Percentiles rank a stretch among this genome's conserved stretches.
phyloP scores from a whole-genome alignment of 352 stramenopile genomes.

The Lagenidium sp. region DNA sequence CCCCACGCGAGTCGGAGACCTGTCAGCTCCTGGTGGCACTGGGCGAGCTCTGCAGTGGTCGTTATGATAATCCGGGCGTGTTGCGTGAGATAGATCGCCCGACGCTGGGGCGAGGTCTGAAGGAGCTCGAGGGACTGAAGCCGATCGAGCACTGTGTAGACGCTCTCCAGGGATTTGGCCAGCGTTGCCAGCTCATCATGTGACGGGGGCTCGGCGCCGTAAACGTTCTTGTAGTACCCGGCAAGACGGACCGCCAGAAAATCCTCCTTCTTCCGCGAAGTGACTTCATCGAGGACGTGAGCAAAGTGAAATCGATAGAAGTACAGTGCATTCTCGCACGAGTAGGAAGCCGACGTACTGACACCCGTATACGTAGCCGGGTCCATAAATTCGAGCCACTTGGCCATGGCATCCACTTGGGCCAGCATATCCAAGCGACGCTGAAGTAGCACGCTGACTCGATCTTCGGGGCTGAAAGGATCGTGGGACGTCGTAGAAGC shows the following conservation, averaged over 20 bases:
- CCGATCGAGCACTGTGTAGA: conserved; percentile 92
- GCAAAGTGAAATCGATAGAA: conserved; percentile 92
- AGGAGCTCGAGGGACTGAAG: conserved; percentile 95
- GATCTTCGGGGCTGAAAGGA: conserved; percentile 91
- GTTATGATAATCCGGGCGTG: conserved; percentile 93
- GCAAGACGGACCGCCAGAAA: conserved; percentile 12
- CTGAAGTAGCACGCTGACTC: conserved; percentile 79
- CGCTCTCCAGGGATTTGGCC: conserved; percentile 47
- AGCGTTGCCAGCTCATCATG: conserved; percentile 28
- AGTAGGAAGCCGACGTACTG: conserved; percentile 82
- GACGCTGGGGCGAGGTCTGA: conserved; percentile 83
- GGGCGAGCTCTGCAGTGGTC: conserved; percentile 93
- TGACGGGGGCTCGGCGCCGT: conserved; percentile 13
- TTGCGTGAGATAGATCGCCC: conserved; percentile 94
- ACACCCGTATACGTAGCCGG: conserved; percentile 40
- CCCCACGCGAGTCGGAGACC: conserved; percentile 75
- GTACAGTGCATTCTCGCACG: conserved; percentile 94
- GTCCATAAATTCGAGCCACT: conserved; percentile 65
- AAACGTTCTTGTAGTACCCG: conserved; percentile 31
- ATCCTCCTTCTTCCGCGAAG: conserved; percentile 2
- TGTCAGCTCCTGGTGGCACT: conserved; percentile 80
- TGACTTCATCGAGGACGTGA: conserved; percentile 46
- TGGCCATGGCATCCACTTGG: conserved; percentile 89
- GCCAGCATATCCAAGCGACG: conserved; percentile 78
- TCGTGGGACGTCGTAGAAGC: conserved; percentile 2